Evolutionary conservation across 2,329 filamentous ascomycete genomes (phyloP), one percentile per base, ranked within the genome.

Genomic region (Chlorencoelia australis): DNA sequence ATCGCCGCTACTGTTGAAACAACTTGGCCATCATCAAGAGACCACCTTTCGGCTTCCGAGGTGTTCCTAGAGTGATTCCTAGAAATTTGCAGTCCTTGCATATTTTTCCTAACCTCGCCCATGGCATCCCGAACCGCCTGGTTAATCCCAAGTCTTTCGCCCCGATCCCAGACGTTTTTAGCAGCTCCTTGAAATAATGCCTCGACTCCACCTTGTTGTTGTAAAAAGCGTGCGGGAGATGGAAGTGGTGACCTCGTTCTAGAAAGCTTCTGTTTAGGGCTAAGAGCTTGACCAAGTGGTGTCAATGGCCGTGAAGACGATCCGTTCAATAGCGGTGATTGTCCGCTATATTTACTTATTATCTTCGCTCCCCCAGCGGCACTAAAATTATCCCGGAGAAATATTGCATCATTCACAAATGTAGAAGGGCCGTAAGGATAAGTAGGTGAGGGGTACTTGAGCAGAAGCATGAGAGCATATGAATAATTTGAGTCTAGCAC

Each of bases 401-500:
- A 85, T 3, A 91, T 58, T 1, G 87, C 91, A 59, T 98, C 91
- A 40, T 85, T 74, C 30, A 94, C 82, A 49, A 96, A 85, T 0
- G 79, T 83, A 46, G 82, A 75, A 11, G 88, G 81, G 0, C 76
- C 75, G 46, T 80, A 65, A 1, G 76, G 69, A 3, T 65, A 60
- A 4, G 66, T 53, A n/a, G 81, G 80, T 1, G 75, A 65, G 2
- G 86, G 86, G 48, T 96, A 96, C 50, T 85, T 84, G 2, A 96
- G 69, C 17, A 96, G 66, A 2, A 93, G 63, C 38, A 85, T 81
- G 35, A 98, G 65, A 7, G 85, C 89, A 22, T 76, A 73, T 2
- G 91, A 89, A 53, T 94, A 94, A 57, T 96, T 89, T 9, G 84
- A 79, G 44, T 85, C 76, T 17, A 96, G 64, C 22, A 98, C 82